phyloP scores from a whole-genome alignment of 768 basidiomycete species.

The Lentinus brumalis region DNA sequence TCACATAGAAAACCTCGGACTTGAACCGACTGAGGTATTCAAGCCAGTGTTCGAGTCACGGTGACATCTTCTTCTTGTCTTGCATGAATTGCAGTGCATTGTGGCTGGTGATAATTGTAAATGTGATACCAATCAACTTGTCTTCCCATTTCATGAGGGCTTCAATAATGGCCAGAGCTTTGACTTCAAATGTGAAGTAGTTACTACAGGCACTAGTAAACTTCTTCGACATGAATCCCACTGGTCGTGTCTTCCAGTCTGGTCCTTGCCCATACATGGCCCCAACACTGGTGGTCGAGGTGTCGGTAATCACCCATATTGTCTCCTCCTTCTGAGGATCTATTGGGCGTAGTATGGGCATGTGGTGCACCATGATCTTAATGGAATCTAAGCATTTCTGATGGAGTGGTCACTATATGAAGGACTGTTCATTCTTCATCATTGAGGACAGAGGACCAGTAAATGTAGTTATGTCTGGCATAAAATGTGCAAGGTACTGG shows the following conservation, averaged over 20 bases:
- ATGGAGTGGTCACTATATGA: constrained; percentile 24
- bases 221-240: constrained; percentile 32
- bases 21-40: constrained; percentile 35
- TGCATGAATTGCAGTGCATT: constrained; percentile 30
- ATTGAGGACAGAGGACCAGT: constrained; percentile 35
- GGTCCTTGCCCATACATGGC: constrained; percentile 29
- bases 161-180: constrained; percentile 19
- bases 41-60: constrained; percentile 32
- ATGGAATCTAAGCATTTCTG: constrained; percentile 27
- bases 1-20: constrained; percentile 28
- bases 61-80: constrained; percentile 16
- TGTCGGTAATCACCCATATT: constrained; percentile 29
- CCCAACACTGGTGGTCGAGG: constrained; percentile 23
- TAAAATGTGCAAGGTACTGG: constrained; percentile 39
- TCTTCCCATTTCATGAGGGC: constrained; percentile 36
- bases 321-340: constrained; percentile 5
- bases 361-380: constrained; percentile 11
- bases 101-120: constrained; percentile 33
- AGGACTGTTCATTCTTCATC: constrained; percentile 30
- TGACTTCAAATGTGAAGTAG: constrained; percentile 27
- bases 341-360: constrained; percentile 21
- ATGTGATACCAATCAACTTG: constrained; percentile 28
- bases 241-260: constrained; percentile 27
- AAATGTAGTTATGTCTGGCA: constrained; percentile 38
- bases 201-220: constrained; percentile 28